A percentile compares a stretch with the other conserved stretches of the same genome.
Evolutionary conservation across 805 yeast genomes (phyloP).

Genomic region (Yarrowia porcina): DNA sequence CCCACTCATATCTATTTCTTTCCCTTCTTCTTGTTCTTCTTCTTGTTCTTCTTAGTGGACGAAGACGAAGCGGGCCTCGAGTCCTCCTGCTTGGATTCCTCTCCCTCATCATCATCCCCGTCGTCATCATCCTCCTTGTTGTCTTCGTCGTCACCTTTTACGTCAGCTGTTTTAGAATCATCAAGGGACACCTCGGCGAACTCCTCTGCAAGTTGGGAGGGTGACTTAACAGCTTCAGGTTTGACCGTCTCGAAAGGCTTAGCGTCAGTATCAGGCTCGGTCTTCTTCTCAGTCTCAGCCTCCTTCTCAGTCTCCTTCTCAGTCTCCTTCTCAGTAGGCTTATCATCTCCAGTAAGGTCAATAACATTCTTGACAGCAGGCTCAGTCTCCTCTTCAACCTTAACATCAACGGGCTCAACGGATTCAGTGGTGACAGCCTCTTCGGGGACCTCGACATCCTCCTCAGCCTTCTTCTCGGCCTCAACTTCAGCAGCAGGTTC

Average conservation of each 20-base stretch:
- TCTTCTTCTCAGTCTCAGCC: background rate
- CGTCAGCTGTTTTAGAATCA: conserved; percentile 24
- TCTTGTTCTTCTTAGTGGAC: conserved; percentile 31
- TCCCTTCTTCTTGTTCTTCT: conserved; percentile 24
- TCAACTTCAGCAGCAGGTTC: background rate
- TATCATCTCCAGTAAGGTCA: background rate
- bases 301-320: background rate
- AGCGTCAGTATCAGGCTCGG: background rate
- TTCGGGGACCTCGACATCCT: conserved; percentile 1
- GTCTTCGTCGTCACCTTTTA: conserved; percentile 27
- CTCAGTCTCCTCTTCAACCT: background rate
- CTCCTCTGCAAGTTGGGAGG: conserved; percentile 16
- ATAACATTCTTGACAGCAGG: background rate
- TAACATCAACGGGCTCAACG: background rate
- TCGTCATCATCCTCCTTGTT: conserved; percentile 10
- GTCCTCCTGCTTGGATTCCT: conserved; percentile 26
- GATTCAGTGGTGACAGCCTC: background rate
- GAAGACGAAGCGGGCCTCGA: conserved; percentile 25
- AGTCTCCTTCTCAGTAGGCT: background rate
- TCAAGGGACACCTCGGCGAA: conserved; percentile 24
- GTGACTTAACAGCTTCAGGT: conserved; percentile 28
- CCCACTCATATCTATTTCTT: background rate
- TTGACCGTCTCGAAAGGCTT: background rate
- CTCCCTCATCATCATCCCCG: conserved; percentile 27
- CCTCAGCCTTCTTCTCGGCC: background rate